phyloP scores from a whole-genome alignment of 2,329 filamentous ascomycete genomes.

The Colletotrichum orbiculare region DNA sequence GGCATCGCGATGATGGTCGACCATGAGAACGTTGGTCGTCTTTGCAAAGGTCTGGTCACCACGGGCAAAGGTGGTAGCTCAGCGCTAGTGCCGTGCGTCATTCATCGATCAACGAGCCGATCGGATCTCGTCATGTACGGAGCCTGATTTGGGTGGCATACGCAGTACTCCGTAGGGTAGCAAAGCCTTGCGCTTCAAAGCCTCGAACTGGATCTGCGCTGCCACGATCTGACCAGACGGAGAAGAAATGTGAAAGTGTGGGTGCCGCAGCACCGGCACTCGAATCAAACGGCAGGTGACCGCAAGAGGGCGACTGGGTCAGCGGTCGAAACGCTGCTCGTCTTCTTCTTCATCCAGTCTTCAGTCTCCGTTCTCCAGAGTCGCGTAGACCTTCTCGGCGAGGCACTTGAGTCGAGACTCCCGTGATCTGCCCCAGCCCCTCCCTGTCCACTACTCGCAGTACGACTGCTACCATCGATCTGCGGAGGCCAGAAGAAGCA shows the following conservation, averaged over 20 bases:
- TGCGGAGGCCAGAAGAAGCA: constrained; percentile 34
- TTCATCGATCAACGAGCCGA: constrained; percentile 3
- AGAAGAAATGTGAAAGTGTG: constrained; percentile 7
- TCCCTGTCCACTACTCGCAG: constrained; percentile 22
- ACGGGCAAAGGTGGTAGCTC: neutral
- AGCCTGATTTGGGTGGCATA: neutral
- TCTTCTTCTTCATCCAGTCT: neutral
- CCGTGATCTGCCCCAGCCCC: constrained; percentile 28
- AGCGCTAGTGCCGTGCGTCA: neutral
- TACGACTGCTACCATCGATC: constrained; percentile 34
- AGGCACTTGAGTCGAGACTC: constrained; percentile 20
- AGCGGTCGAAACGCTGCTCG: neutral
- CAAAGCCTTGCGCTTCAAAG: constrained; percentile 13
- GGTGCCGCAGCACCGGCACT: constrained; percentile 25
- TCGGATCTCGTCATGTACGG: constrained; percentile 21
- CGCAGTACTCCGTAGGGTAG: no score
- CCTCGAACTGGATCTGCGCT: constrained; percentile 24
- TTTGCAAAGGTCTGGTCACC: no score
- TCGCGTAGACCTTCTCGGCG: constrained; percentile 4
- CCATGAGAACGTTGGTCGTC: neutral
- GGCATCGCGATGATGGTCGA: neutral
- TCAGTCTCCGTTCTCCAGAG: no score
- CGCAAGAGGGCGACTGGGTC: neutral
- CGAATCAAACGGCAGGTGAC: neutral
- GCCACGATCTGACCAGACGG: constrained; percentile 26